phyloP scores from a whole-genome alignment of 2,329 filamentous ascomycete genomes.

The Corinectria fuckeliana region DNA sequence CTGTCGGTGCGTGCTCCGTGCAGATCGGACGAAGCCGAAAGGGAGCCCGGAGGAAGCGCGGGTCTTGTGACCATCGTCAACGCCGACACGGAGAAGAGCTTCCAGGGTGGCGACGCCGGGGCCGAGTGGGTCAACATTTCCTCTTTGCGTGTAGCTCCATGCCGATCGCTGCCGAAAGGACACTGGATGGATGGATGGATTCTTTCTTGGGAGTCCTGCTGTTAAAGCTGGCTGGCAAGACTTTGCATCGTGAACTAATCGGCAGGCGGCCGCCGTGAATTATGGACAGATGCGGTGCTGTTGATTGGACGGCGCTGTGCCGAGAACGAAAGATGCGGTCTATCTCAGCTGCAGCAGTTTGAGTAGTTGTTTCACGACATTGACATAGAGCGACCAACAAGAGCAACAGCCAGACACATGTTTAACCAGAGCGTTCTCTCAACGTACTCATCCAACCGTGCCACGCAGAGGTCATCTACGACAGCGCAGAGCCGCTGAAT shows the following conservation, averaged over 20 bases:
- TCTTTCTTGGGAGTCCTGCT: not conserved
- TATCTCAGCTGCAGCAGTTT: not conserved
- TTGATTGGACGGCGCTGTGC: not conserved
- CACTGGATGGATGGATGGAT: not conserved
- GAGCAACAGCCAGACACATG: too few relatives aligned
- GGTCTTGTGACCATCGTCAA: not conserved
- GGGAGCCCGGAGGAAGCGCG: not conserved
- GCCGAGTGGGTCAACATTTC: conserved; percentile 2
- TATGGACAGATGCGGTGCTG: not conserved
- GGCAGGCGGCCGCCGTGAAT: not conserved
- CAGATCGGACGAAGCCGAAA: conserved; percentile 5
- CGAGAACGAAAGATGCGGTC: not conserved
- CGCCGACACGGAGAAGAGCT: not conserved
- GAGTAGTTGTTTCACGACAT: not conserved
- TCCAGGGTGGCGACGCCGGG: not conserved
- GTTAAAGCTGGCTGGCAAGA: not conserved
- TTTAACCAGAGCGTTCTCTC: too few relatives aligned
- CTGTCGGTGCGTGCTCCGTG: not conserved
- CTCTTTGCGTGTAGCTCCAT: conserved; percentile 17
- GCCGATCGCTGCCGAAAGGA: conserved; percentile 25
- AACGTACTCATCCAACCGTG: not conserved
- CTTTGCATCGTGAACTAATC: not conserved
- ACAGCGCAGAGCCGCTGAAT: not conserved
- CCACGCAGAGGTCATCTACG: too few relatives aligned
- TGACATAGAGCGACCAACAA: not conserved